phyloP scores from a whole-genome alignment of 768 basidiomycete genomes.

The Trametes cubensis region DNA sequence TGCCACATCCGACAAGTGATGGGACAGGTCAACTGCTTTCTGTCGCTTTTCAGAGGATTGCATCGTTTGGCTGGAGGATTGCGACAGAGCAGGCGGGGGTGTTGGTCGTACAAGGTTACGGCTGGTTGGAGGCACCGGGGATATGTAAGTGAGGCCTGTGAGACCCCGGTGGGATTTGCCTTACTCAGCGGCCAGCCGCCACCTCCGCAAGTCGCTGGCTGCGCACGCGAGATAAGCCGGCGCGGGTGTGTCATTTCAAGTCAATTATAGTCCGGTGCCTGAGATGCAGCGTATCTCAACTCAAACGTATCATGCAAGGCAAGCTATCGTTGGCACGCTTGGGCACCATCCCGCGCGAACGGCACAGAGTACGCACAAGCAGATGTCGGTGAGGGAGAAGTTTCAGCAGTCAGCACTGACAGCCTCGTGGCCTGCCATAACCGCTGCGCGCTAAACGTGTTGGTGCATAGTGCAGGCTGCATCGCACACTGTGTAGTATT shows the following conservation, averaged over 20 bases:
- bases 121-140: not conserved
- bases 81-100: slow-evolving; percentile 9
- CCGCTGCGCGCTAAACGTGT: too few relatives aligned
- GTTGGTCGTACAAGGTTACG: slow-evolving; percentile 1
- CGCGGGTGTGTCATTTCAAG: not conserved
- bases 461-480: too few relatives aligned
- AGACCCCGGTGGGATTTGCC: not conserved
- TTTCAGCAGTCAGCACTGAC: too few relatives aligned
- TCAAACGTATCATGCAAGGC: too few relatives aligned
- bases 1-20: slow-evolving; percentile 66
- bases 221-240: slow-evolving; percentile 7
- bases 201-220: not conserved
- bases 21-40: slow-evolving; percentile 66
- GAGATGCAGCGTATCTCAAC: too few relatives aligned
- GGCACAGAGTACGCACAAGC: too few relatives aligned
- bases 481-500: too few relatives aligned
- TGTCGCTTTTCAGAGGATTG: slow-evolving; percentile 37
- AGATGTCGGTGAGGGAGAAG: too few relatives aligned
- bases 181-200: slow-evolving; percentile 2
- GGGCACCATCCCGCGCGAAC: too few relatives aligned
- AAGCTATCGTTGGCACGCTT: too few relatives aligned
- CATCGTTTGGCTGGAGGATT: slow-evolving; percentile 15
- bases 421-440: too few relatives aligned
- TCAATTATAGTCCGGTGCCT: too few relatives aligned
- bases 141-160: not conserved